Evolutionary conservation across 1,284 basidiomycete species (phyloP).

Genomic region (Porphyrellus sp.): DNA sequence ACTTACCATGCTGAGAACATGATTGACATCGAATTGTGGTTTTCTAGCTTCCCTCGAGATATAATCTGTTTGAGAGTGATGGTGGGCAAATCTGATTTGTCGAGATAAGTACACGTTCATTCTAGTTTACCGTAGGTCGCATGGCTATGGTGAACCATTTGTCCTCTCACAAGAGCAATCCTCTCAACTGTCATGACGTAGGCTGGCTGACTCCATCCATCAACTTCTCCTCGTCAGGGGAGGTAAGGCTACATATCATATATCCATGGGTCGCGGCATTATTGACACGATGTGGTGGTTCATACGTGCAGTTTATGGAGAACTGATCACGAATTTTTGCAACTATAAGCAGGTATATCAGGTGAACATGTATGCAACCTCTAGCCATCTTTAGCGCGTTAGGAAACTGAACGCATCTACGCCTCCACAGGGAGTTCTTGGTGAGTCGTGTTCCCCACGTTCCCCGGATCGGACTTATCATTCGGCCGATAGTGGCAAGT

Average conservation of each 20-base stretch:
- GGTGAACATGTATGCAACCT: conserved; percentile 16
- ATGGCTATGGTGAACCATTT: conserved; percentile 17
- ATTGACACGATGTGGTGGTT: conserved; percentile 6
- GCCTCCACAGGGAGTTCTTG: conserved; percentile 14
- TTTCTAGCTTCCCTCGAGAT: conserved; percentile 14
- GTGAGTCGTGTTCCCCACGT: conserved; percentile 8
- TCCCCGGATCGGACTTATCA: not conserved
- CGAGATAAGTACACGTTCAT: not conserved
- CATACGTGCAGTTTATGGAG: conserved; percentile 13
- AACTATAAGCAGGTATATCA: conserved; percentile 7
- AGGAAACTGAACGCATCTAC: not conserved
- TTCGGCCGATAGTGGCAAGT: conserved; percentile 18
- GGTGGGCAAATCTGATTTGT: conserved; percentile 6
- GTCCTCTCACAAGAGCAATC: not conserved
- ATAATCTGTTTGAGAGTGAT: conserved; percentile 8
- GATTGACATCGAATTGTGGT: not conserved
- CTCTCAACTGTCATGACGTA: conserved; percentile 3
- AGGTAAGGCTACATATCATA: conserved; percentile 11
- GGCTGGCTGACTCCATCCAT: conserved; percentile 19
- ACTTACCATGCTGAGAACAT: not conserved
- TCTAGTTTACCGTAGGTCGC: conserved; percentile 7
- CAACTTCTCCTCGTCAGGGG: conserved; percentile 22
- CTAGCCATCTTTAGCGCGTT: not conserved
- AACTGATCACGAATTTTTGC: conserved; percentile 19
- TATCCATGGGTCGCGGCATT: not conserved